These are phyloP conservation scores for Boletus speciosus DNA, from an alignment of 768 basidiomycete genomes.

Conservation along the genomic window DNA sequence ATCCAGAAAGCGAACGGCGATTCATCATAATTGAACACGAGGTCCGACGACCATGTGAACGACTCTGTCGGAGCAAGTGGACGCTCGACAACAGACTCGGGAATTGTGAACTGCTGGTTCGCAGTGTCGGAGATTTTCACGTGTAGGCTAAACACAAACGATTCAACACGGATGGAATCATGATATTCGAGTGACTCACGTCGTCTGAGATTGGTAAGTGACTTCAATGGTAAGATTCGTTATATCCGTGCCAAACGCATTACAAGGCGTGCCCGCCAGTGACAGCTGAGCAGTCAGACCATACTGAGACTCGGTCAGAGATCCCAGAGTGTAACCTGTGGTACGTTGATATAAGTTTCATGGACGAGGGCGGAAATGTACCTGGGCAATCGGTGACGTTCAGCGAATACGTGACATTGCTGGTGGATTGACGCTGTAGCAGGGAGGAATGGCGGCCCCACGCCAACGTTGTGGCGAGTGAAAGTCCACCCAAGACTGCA, in stretches of 20 bases:
- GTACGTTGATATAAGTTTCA: neutral
- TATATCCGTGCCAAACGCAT: conserved; percentile 64
- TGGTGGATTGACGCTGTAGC: conserved; percentile 3
- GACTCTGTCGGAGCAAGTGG: conserved; percentile 36
- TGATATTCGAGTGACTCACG: conserved; percentile 30
- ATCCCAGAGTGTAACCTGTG: conserved; percentile 53
- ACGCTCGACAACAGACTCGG: conserved; percentile 47
- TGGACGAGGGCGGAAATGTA: neutral
- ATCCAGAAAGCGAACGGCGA: conserved; percentile 80
- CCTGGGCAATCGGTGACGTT: conserved; percentile 34
- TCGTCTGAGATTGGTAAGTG: conserved; percentile 56
- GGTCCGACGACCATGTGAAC: conserved; percentile 47
- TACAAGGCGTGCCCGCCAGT: conserved; percentile 55
- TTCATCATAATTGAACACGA: conserved; percentile 63
- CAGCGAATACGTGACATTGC: conserved; percentile 16
- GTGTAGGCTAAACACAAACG: conserved; percentile 44
- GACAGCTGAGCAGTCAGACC: conserved; percentile 55
- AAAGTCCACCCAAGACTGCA: conserved; percentile 7
- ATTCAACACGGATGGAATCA: neutral
- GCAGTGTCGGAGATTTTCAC: conserved; percentile 65
- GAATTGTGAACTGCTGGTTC: conserved; percentile 64
- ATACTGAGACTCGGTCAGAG: conserved; percentile 39
- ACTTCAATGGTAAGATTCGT: conserved; percentile 59
- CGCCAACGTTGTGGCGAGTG: neutral
- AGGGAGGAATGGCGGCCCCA: conserved; percentile 8